Conservation (phyloP, 148 eudicot species). For the Chenopodium berlandieri region DNA sequence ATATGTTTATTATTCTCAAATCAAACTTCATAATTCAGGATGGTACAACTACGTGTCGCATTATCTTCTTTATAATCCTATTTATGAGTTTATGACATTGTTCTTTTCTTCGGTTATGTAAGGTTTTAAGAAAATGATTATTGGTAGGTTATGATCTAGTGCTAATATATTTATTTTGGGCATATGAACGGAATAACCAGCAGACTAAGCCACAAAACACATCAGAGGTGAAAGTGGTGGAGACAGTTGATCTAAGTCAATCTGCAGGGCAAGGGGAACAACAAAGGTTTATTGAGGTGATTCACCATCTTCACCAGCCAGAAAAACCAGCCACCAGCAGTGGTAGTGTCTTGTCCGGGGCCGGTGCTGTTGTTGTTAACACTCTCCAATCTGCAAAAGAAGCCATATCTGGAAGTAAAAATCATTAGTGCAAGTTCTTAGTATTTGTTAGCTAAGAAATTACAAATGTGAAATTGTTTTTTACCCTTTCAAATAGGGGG, state of each 20-base stretch:
- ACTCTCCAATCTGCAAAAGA: conserved; percentile 46
- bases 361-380: conserved; percentile 37
- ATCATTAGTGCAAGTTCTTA: not conserved
- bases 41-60: conserved; percentile 6
- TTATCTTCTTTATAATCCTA: not conserved
- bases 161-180: not conserved
- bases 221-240: conserved; percentile 26
- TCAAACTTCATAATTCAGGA: not conserved
- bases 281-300: conserved; percentile 31
- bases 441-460: not conserved
- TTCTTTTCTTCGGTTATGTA: not conserved
- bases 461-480: not conserved
- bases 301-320: conserved; percentile 39
- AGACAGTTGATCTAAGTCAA: conserved; percentile 39
- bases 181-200: conserved; percentile 5
- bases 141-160: not conserved
- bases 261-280: conserved; percentile 40
- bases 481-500: not conserved
- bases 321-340: conserved; percentile 28
- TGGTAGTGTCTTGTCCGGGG: conserved; percentile 34
- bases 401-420: conserved; percentile 24
- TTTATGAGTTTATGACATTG: not conserved
- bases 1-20: not conserved
- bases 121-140: not conserved
- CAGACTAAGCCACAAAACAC: conserved; percentile 11